Evolutionary conservation across 2,329 filamentous ascomycete species (phyloP), one percentile per base, ranked within the genome.

Genomic region (Neopestalotiopsis sp.): DNA sequence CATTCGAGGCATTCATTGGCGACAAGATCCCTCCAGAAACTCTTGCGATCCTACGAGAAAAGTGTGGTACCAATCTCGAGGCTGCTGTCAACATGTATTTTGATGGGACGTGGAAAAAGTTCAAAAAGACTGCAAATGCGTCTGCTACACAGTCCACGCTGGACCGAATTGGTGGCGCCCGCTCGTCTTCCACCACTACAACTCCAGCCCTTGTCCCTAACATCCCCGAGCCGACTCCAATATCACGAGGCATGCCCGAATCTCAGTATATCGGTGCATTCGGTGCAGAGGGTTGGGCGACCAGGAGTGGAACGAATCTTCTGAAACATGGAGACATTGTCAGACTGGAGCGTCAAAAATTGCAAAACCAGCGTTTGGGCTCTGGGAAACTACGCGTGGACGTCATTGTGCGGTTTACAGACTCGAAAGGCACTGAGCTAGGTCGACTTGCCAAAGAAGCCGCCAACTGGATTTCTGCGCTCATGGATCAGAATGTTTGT

Each of bases 401-500:
- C 81, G 90, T 97, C 5, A 88, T 99, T 70, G 97, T 98, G 32
- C 90, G 96, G 1, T 98, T 99, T 76, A 97, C 93, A 0, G 97
- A 94, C 75, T 80, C 85, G 10, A 87, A 83, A 65, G 95, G 95
- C 0, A 89, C 91, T 67, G 96, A 99, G 78, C 88, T 99, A 62
- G 96, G 96, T 4, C 88, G 96, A 70, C 80, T 99, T 49, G 91
- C 94, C 34, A 95, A 95, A 74, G 95, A 98, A 42, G 91, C 90
- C 5, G 94, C 96, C 4, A 89, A 90, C 70, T 99, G 96, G 95
- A 93, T 98, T 5, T 97, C 96, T 3, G 91, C 94, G 0, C 82
- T 99, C 73, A 90, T 98, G 65, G 96, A 99, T 76, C 94, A 98
- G 78, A 91, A 92, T 40, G 87, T 98, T 3, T 98, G 95, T 83